These are phyloP conservation scores for Rubia balearica DNA, from an alignment of 305 asterid genomes.

Conservation along the genomic window DNA sequence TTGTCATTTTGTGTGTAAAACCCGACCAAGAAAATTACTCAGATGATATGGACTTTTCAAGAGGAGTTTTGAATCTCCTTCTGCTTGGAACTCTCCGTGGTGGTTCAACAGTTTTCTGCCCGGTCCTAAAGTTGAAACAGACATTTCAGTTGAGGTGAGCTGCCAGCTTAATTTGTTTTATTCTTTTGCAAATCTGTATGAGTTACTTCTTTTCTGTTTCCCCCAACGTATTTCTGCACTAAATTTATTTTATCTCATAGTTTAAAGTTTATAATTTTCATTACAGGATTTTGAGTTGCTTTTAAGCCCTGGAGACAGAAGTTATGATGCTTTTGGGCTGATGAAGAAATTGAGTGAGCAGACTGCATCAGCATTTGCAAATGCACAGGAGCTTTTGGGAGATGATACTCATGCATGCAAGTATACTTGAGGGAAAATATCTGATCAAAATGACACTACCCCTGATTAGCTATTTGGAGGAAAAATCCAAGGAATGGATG, in stretches of 20 bases:
- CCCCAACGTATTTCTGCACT: conserved; percentile 1
- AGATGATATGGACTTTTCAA: background rate
- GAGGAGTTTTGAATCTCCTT: conserved; percentile 75
- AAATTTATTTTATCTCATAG: background rate
- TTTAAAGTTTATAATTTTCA: background rate
- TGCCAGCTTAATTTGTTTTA: background rate
- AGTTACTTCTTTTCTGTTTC: background rate
- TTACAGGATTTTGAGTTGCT: conserved; percentile 76
- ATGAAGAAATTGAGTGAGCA: conserved; percentile 93
- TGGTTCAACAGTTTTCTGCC: conserved; percentile 51
- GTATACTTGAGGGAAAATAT: conserved; percentile 45
- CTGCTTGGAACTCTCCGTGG: conserved; percentile 91
- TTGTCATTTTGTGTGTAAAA: background rate
- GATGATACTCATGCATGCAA: conserved; percentile 81
- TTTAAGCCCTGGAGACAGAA: conserved; percentile 71
- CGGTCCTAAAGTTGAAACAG: conserved; percentile 67
- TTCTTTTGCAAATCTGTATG: background rate
- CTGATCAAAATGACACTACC: no score
- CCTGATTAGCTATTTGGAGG: no score
- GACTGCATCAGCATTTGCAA: conserved; percentile 83
- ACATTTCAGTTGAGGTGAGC: conserved; percentile 61
- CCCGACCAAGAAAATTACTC: background rate
- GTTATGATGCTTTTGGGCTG: conserved; percentile 84
- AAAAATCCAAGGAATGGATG: no score
- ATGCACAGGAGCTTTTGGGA: conserved; percentile 86